Percentiles rank a stretch among this genome's conserved stretches.
Evolutionary conservation across 2,329 filamentous ascomycete genomes (phyloP).

Genomic region (Colletotrichum tofieldiae): DNA sequence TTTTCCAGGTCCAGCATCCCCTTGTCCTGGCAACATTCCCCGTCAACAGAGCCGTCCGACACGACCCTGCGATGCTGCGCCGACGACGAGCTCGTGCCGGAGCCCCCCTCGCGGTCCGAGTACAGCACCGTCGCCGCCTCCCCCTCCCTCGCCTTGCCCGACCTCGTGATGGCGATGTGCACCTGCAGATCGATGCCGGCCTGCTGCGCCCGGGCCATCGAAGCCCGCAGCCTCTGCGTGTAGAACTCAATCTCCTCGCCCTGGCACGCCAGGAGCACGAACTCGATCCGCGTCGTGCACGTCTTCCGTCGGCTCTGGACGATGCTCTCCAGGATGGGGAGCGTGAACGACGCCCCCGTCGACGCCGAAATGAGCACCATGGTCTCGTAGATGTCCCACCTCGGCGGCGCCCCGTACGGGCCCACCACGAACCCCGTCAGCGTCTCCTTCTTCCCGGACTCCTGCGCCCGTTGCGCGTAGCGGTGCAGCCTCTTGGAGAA

Average conservation of each 20-base stretch:
- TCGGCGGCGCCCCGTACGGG: slow-evolving; percentile 69
- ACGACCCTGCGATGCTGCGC: slow-evolving; percentile 20
- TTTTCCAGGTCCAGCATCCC: slow-evolving; percentile 28
- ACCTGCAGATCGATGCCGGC: slow-evolving; percentile 66
- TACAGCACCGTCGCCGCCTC: slow-evolving; percentile 41
- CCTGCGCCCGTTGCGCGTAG: slow-evolving; percentile 47
- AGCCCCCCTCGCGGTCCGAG: slow-evolving; percentile 42
- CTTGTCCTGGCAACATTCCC: slow-evolving; percentile 21
- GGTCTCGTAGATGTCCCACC: slow-evolving; percentile 73
- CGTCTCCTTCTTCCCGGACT: slow-evolving; percentile 42
- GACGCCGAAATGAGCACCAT: slow-evolving; percentile 74
- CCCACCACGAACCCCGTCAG: slow-evolving; percentile 68
- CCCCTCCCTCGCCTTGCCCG: slow-evolving; percentile 47
- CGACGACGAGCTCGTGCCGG: slow-evolving; percentile 22
- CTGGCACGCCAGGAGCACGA: slow-evolving; percentile 67
- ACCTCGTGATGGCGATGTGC: slow-evolving; percentile 69
- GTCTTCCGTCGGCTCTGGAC: slow-evolving; percentile 58
- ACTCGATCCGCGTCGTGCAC: slow-evolving; percentile 69
- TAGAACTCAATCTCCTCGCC: slow-evolving; percentile 72
- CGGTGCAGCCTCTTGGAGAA: slow-evolving; percentile 70
- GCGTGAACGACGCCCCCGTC: slow-evolving; percentile 74
- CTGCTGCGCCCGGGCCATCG: slow-evolving; percentile 59
- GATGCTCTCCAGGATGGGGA: slow-evolving; percentile 72
- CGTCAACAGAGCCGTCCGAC: slow-evolving; percentile 19
- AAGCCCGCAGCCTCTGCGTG: slow-evolving; percentile 62